Percentiles rank a stretch among this genome's conserved stretches.
Evolutionary conservation across 768 basidiomycete genomes (phyloP).

Genomic region (Clathrus columnatus): DNA sequence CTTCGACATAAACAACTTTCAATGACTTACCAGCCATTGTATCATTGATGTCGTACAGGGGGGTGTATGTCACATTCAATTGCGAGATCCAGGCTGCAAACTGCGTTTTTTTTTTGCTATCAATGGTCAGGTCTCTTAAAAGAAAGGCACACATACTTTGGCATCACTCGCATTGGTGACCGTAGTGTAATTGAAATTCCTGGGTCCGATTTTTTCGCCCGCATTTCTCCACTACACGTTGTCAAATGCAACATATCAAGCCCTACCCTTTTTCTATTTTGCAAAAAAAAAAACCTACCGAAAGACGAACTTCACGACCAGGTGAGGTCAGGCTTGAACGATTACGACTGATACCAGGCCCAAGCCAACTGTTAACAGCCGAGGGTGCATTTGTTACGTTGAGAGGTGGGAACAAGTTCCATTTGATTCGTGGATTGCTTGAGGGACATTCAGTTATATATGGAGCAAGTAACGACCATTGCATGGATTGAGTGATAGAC

Average conservation of each 20-base stretch:
- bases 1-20: conserved; percentile 45
- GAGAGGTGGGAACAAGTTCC: conserved; percentile 50
- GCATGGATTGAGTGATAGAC: conserved; percentile 53
- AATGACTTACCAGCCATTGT: no score
- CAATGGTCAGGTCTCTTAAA: not conserved
- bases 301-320: not conserved
- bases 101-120: conserved; percentile 19
- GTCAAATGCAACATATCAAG: conserved; percentile 34
- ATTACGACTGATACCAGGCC: not conserved
- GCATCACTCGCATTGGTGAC: conserved; percentile 32
- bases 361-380: not conserved
- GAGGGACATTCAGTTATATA: conserved; percentile 45
- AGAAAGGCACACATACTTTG: conserved; percentile 28
- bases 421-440: conserved; percentile 41
- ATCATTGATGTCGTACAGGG: conserved; percentile 33
- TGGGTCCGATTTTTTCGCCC: conserved; percentile 40
- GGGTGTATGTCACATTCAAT: conserved; percentile 51
- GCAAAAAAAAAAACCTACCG: not conserved
- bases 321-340: not conserved
- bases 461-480: conserved; percentile 50
- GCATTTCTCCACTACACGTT: conserved; percentile 49
- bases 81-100: conserved; percentile 53
- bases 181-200: conserved; percentile 42
- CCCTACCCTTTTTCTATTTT: no score
- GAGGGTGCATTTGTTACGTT: conserved; percentile 24